Evolutionary conservation across 139 green algal species (phyloP), one percentile per base, ranked within the genome.

Genomic region (Coelastrella sp.): DNA sequence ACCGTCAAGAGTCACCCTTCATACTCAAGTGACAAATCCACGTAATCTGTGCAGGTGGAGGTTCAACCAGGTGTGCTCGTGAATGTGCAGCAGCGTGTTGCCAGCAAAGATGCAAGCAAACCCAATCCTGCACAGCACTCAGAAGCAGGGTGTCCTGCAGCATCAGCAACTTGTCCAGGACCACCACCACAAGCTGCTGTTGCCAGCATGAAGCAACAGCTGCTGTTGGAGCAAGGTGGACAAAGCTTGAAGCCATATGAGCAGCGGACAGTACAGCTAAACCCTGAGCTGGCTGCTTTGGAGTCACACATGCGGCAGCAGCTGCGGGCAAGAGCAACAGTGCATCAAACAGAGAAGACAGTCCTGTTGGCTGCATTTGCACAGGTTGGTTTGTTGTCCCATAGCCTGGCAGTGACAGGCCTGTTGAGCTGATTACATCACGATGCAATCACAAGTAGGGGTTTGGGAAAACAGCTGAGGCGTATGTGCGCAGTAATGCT

Each of bases 281-380:
- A 84, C 15, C 86, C 86, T 13, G 81, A 72, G 48, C 25, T 92
- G 62, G 53, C 69, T 4, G 64, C 66, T 30, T 34, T 92, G n/a
- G 86, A 93, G 79, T 83, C 88, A 15, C 11, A 4, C 13, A 88
- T 93, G 90, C 21, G 90, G 27, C 73, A 64, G 25, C 75, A 79
- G 76, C 75, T 93, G 60, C 15, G 48, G 37, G 41, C 62, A 40
- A 40, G 59, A 13, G 79, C 88, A 57, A 43, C 77, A 51, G 57
- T 91, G 79, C 53, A 91, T 72, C 21, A 77, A 19, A 85, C 57
- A 35, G 84, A 91, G 66, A 80, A 85, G 7, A 89, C 81, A 7
- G 75, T 93, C 43, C 88, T 93, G 68, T 80, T 93, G 37, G 27
- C 81, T 23, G 84, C 84, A n/a, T 89, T 92, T 69, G 90, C 60